Evolutionary conservation across 2,329 filamentous ascomycete genomes (phyloP), one percentile per base, ranked within the genome.

Genomic region (Cercospora sesami): DNA sequence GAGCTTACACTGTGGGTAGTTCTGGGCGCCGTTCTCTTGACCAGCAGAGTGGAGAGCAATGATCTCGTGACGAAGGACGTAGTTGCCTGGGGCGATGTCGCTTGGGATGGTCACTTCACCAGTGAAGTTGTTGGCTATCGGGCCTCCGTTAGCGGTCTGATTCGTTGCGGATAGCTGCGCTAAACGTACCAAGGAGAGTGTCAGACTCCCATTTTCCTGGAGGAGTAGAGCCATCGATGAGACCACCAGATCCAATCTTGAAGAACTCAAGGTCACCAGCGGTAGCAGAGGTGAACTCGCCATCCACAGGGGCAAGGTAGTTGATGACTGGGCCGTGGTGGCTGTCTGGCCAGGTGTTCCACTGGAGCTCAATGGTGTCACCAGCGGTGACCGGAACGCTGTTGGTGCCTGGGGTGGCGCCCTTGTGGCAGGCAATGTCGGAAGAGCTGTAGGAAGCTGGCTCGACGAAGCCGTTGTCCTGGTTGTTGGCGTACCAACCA

Each of bases 291-390:
- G 84, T 80, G 77, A 86, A 89, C 76, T 87, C 83, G 23, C 84
- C 86, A 48, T 63, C 60, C 79, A 86, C 88, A 73, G 83, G 83
- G 65, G 89, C 89, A 16, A 90, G 80, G 80, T 90, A 90, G 77
- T 85, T 85, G 70, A 90, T 83, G 73, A 90, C 84, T 8, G 88
- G 88, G 2, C 87, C 87, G 71, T 88, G 83, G 80, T 91, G 86
- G 64, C 62, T 66, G 6, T 73, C 70, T 58, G 70, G 67, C 71
- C 71, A 73, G 5, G 68, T 70, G 64, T 69, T 73, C 81, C 60
- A 91, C 79, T 67, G 85, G 80, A 72, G 91, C 77, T 8, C 81
- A 82, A 70, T 82, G 81, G 69, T 89, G 8, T 65, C 60, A 26
- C 72, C 90, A 14, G 89, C 89, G n/a, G 83, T 80, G 42, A 90